These are phyloP conservation scores for Apiospora hydei DNA, from an alignment of 2,329 filamentous ascomycete genomes.

Conservation along the genomic window DNA sequence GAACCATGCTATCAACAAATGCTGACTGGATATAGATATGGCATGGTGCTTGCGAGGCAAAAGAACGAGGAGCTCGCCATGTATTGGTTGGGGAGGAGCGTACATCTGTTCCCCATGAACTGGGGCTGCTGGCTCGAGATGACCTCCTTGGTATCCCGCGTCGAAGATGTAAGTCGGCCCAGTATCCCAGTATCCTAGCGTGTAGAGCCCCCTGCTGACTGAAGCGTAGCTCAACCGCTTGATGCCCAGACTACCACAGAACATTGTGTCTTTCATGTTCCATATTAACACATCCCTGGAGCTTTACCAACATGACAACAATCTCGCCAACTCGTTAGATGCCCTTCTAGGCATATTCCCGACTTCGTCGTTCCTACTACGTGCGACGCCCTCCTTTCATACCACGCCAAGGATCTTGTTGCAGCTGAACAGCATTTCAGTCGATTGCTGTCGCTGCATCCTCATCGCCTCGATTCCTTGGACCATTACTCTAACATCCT, in stretches of 20 bases:
- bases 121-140: constrained; percentile 98
- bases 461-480: constrained; percentile 81
- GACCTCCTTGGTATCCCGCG: constrained; percentile 77
- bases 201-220: background rate
- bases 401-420: constrained; percentile 86
- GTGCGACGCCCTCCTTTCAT: constrained; percentile 85
- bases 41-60: constrained; percentile 86
- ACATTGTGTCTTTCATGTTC: constrained; percentile 94
- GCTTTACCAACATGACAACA: constrained; percentile 83
- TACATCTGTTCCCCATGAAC: constrained; percentile 91
- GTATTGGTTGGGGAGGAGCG: constrained; percentile 85
- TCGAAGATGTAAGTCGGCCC: constrained; percentile 74
- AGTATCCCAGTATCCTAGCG: background rate
- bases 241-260: constrained; percentile 77
- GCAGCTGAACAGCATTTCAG: constrained; percentile 74
- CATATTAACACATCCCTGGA: constrained; percentile 90
- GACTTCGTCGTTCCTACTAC: constrained; percentile 85
- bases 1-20: background rate
- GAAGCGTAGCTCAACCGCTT: constrained; percentile 71
- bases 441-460: constrained; percentile 78
- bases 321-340: constrained; percentile 76
- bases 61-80: constrained; percentile 89
- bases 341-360: constrained; percentile 88
- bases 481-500: constrained; percentile 98
- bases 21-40: constrained; percentile 64